These are phyloP conservation scores for Calocybe gangraenosa DNA, from an alignment of 768 basidiomycete species.

Conservation along the genomic window DNA sequence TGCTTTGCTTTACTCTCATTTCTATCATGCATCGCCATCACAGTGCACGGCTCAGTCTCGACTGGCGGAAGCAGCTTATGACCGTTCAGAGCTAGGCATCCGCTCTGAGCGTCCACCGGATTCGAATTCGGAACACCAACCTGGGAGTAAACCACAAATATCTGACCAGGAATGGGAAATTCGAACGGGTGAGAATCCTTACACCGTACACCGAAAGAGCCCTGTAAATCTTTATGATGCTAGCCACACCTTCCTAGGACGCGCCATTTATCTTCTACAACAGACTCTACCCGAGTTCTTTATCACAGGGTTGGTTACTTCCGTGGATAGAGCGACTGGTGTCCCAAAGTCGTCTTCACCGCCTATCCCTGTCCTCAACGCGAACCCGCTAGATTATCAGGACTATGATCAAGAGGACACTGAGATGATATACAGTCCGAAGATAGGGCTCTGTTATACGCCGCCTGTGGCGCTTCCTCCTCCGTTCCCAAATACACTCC, in stretches of 20 bases:
- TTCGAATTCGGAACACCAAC: conserved; percentile 23
- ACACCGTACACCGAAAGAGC: background rate
- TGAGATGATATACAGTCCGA: conserved; percentile 58
- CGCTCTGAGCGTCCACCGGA: conserved; percentile 32
- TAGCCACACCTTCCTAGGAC: conserved; percentile 38
- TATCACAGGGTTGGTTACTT: conserved; percentile 56
- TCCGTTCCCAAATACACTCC: conserved; percentile 66
- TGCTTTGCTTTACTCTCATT: background rate
- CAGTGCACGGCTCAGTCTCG: background rate
- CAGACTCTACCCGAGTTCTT: conserved; percentile 75
- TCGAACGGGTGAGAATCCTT: conserved; percentile 51
- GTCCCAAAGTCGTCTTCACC: conserved; percentile 24
- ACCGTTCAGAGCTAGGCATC: conserved; percentile 24
- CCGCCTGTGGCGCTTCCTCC: conserved; percentile 63
- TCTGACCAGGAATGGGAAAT: conserved; percentile 78
- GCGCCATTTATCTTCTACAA: conserved; percentile 64
- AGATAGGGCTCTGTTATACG: conserved; percentile 60
- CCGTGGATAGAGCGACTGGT: conserved; percentile 44
- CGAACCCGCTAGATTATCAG: conserved; percentile 24
- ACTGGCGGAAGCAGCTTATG: background rate
- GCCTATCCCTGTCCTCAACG: conserved; percentile 23
- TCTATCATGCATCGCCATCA: conserved; percentile 2
- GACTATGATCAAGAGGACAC: conserved; percentile 27
- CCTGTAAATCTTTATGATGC: conserved; percentile 5
- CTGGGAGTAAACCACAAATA: conserved; percentile 28